Base-by-base conservation (phyloP, 441 rosid genomes). In the Gossypium trilobum region DNA sequence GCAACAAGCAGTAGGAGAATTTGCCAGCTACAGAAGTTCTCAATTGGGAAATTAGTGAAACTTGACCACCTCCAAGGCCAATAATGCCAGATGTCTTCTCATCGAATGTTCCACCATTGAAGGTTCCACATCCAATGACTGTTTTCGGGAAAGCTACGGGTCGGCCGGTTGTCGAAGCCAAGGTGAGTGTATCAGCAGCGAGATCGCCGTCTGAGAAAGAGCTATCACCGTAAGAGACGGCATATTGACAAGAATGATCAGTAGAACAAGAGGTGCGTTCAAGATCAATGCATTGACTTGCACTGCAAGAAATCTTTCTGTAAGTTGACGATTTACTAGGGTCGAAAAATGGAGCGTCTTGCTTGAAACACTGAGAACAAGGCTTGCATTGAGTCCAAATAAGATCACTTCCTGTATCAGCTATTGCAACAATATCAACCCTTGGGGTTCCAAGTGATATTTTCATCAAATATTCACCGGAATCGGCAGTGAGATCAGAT, bases 1-100 rank as follows among this genome's bases (percentile, higher is more conserved):
- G 60, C 60, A 56, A 20, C 29, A 56, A 20, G 60, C 60, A 56
- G 29, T 56, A 56, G 60, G 29, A 56, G 60, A 56, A 56, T 56
- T 56, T 56, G n/a, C 60, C 60, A 9, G 29, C 27, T 2, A 56
- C 20, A 5, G 60, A 56, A 20, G 29, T 56, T 9, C 60, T 27
- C 60, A 56, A 56, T 22, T 56, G 60, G 5, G 60, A 20, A 56
- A 22, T 56, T 9, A 56, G 60, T 56, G 60, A 20, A 56, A 20
- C 29, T 56, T 56, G 0, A 10, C 60, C 60, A 10, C 60, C 60
- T 20, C 60, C 60, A 10, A 56, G 27, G 4, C 60, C 60, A 1
- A 56, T 56, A 11, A 56, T 56, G 4, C 60, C 60, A 0, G 60
- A 56, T 0, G 60, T 20, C 22, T 20, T 56, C n/a, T 9, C 60